Base-by-base conservation (phyloP, 768 basidiomycete species). In the Wakefieldia striispora region DNA sequence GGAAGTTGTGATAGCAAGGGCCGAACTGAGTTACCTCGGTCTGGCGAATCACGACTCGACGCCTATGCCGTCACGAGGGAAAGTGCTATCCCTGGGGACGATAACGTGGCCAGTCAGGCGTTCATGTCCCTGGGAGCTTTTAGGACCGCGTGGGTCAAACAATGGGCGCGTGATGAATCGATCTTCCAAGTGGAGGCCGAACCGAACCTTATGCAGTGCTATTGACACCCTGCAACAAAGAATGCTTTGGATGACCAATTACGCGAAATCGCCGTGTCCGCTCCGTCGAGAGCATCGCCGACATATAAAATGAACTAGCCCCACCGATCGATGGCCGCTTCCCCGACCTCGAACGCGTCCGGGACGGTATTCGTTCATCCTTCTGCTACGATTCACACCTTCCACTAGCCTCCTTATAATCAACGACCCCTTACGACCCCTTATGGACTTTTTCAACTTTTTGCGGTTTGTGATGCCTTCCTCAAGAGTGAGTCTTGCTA, bases 401-500 rank as follows among this genome's bases (percentile, higher is more conserved):
- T 46, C 41, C 47, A 48, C 53, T 56, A 56, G 43, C 53, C 39
- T 59, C 56, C 50, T 45, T 59, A 52, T 62, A 56, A 49, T 62
- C 56, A 47, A 63, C 54, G 34, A 47, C 44, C 13, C 39, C 41
- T 57, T 50, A 64, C 51, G 51, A 63, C 45, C 53, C 29, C 24
- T 43, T 36, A 70, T 69, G 62, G 58, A 45, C 45, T 37, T 67
- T 34, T 58, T 59, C 62, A 49, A 54, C 52, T 41, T 63, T 54
- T 42, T 48, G 38, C 62, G 42, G 54, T 53, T 54, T 45, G 43
- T 50, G 51, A 54, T 56, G 50, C 50, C 57, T 45, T 48, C 56
- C 39, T 60, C 60, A 20, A 62, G 50, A 53, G 67, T 70, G 50
- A 53, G 64, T 57, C 34, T 12, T 31, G 3, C 21, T 14, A 7